Evolutionary conservation across 75 land plant species (phyloP).

Genomic region (Cryptomeria japonica): DNA sequence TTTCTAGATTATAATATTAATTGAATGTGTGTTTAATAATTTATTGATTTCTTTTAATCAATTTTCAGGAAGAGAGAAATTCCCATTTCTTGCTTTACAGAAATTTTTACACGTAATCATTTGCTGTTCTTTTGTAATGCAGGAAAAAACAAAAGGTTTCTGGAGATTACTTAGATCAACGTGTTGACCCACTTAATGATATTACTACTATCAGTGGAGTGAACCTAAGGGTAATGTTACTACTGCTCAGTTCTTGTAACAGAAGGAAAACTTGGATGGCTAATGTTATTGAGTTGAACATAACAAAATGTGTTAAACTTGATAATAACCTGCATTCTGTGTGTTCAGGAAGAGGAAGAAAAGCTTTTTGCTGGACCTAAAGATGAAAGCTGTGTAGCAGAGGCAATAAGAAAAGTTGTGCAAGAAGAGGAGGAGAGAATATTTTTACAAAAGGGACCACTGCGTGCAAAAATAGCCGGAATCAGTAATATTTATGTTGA

Average conservation of each 20-base stretch:
- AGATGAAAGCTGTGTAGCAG: conserved; percentile 81
- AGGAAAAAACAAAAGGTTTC: conserved; percentile 94
- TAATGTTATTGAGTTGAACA: background rate
- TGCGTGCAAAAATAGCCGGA: conserved; percentile 68
- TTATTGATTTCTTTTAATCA: background rate
- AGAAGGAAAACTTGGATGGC: background rate
- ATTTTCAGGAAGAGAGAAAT: background rate
- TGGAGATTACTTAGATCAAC: conserved; percentile 69
- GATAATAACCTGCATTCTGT: background rate
- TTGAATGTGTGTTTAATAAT: background rate
- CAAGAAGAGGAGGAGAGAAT: conserved; percentile 84
- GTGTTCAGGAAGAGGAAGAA: conserved; percentile 93
- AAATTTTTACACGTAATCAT: conserved; percentile 5
- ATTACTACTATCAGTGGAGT: conserved; percentile 75
- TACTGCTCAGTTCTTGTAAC: background rate
- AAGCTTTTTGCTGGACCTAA: conserved; percentile 79
- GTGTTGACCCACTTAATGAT: conserved; percentile 68
- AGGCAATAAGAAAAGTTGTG: conserved; percentile 73
- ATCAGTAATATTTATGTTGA: conserved; percentile 52
- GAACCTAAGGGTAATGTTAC: conserved; percentile 56
- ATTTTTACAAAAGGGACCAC: conserved; percentile 70
- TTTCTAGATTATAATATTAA: background rate
- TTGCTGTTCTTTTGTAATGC: background rate
- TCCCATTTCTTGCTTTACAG: background rate
- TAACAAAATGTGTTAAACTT: background rate